Evolutionary conservation across 1,139 yeast species (phyloP).

Genomic region (Saccharomyces hybrid): DNA sequence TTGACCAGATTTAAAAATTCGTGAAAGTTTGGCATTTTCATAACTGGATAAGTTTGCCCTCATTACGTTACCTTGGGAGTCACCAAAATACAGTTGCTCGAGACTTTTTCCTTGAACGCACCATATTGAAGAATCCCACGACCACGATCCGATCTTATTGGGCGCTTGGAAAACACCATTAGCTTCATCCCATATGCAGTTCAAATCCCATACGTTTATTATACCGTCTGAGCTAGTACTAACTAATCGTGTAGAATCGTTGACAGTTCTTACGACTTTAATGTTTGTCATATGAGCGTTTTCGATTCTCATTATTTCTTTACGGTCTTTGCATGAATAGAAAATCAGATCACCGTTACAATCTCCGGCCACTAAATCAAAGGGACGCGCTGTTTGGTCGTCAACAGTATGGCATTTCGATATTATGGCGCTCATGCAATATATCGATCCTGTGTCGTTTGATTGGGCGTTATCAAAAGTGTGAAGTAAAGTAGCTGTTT

Average conservation of each 20-base stretch:
- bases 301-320: slow-evolving; percentile 40
- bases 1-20: not conserved
- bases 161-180: slow-evolving; percentile 16
- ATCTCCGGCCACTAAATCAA: slow-evolving; percentile 45
- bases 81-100: slow-evolving; percentile 67
- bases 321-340: slow-evolving; percentile 27
- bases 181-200: slow-evolving; percentile 24
- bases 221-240: slow-evolving; percentile 81
- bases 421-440: slow-evolving; percentile 46
- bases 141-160: slow-evolving; percentile 35
- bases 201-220: slow-evolving; percentile 72
- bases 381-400: slow-evolving; percentile 5
- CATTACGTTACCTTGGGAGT: slow-evolving; percentile 58
- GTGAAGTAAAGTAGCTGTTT: slow-evolving; percentile 10
- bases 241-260: slow-evolving; percentile 45
- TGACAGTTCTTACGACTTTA: slow-evolving; percentile 50
- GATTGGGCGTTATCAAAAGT: slow-evolving; percentile 25
- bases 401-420: slow-evolving; percentile 12
- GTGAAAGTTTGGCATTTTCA: slow-evolving; percentile 1
- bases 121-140: slow-evolving; percentile 58
- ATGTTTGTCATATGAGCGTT: slow-evolving; percentile 80
- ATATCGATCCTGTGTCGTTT: slow-evolving; percentile 46
- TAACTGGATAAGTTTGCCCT: slow-evolving; percentile 8
- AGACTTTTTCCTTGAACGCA: slow-evolving; percentile 43
- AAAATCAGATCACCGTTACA: slow-evolving; percentile 31